These are phyloP conservation scores for Globisporangium splendens DNA, from an alignment of 352 stramenopile species.

Conservation along the genomic window DNA sequence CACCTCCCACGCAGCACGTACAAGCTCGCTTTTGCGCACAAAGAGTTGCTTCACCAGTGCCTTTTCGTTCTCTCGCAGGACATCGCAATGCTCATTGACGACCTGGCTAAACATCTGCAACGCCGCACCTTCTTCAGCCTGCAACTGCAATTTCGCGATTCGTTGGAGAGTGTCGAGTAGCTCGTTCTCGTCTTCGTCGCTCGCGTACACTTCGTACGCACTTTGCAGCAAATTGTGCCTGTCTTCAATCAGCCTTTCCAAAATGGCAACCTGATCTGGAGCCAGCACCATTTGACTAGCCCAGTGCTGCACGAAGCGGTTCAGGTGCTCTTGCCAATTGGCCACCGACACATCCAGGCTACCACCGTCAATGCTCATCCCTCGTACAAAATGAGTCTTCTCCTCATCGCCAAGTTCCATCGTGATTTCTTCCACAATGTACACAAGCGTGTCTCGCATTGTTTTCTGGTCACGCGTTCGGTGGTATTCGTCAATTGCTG, in stretches of 20 bases:
- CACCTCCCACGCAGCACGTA: conserved; percentile 47
- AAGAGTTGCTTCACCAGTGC: conserved; percentile 46
- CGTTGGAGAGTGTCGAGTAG: conserved; percentile 70
- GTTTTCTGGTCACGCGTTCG: conserved; percentile 20
- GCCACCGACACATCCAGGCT: conserved; percentile 4
- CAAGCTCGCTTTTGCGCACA: conserved; percentile 38
- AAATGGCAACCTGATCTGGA: conserved; percentile 26
- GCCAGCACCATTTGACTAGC: conserved; percentile 27
- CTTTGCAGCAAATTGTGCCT: conserved; percentile 69
- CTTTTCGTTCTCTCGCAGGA: conserved; percentile 25
- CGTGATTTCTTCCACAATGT: conserved; percentile 63
- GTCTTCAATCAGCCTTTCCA: conserved; percentile 40
- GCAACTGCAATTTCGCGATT: conserved; percentile 59
- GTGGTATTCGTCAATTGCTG: conserved; percentile 38
- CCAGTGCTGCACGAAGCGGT: conserved; percentile 47
- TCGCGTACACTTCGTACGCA: conserved; percentile 62
- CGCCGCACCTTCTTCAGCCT: conserved; percentile 38
- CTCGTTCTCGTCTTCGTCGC: conserved; percentile 54
- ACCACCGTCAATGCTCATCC: conserved; percentile 16
- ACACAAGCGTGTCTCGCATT: conserved; percentile 48
- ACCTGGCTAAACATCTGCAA: conserved; percentile 25
- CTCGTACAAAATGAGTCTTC: conserved; percentile 34
- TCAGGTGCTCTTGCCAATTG: conserved; percentile 50
- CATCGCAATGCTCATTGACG: conserved; percentile 36
- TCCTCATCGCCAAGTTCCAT: conserved; percentile 62